Evolutionary conservation across 2,329 filamentous ascomycete genomes (phyloP), one percentile per base, ranked within the genome.

Genomic region (Penicillium occitanis): DNA sequence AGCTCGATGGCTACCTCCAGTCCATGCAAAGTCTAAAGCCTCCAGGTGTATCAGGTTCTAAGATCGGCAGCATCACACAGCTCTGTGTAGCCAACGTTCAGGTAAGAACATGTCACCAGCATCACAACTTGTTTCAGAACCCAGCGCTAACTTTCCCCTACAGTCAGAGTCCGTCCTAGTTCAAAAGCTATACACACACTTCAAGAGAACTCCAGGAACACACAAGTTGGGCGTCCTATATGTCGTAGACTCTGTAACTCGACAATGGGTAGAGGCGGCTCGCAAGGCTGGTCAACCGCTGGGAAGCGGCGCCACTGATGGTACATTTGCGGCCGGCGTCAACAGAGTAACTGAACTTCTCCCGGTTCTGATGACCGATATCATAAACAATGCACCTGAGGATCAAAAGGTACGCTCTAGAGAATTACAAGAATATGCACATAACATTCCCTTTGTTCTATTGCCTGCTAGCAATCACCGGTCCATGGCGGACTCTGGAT

Each of bases 181-280:
- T 73, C 93, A 97, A 79, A 97, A 96, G 79, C 90, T 99, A 75
- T 97, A 91, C 82, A 96, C 93, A 71, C 93, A 97, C 76, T 96
- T 98, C 86, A 97, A 96, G 81, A 96, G 95, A 81, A 90, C 93
- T 72, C 92, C 92, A 68, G 88, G 88, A 78, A 96, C 93, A 78
- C 94, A 99, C 87, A 99, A 99, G 83, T 87, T 99, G 80, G 95
- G 95, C 82, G 93, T 97, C 77, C 90, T 99, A 83, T 99, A 99
- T 89, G 93, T 98, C 83, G 92, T 99, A 93, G 95, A 99, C 86
- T 97, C 94, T 85, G 93, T 99, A 87, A 94, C 93, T 80, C 92
- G 95, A 82, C 94, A 96, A 84, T 99, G 95, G 94, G 89, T 97
- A 84, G 94, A 98, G 80, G 91, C 93, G 81, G 94, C 95, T 75